Evolutionary conservation across 2,329 filamentous ascomycete species (phyloP).

Genomic region (Fusarium transvaalense): DNA sequence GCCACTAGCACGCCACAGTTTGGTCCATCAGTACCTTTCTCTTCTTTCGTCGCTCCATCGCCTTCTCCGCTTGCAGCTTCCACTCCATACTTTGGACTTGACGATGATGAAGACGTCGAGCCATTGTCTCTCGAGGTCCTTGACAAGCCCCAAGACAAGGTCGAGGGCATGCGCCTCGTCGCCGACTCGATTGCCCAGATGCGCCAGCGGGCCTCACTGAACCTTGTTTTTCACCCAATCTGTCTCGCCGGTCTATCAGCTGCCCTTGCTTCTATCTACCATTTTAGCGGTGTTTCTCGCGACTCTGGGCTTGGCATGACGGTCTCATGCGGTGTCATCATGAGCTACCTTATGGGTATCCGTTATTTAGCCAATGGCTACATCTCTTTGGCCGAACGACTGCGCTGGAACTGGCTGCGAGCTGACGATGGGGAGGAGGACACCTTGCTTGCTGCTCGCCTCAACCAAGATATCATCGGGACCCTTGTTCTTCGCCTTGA

Average conservation of each 20-base stretch:
- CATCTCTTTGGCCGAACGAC: conserved; percentile 69
- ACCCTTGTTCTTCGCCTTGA: conserved; percentile 77
- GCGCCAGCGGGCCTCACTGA: conserved; percentile 73
- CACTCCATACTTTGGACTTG: conserved; percentile 66
- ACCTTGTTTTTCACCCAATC: conserved; percentile 73
- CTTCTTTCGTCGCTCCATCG: conserved; percentile 59
- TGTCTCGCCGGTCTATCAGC: conserved; percentile 62
- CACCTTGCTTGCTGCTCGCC: conserved; percentile 74
- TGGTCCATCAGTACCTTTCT: conserved; percentile 59
- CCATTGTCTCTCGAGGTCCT: conserved; percentile 73
- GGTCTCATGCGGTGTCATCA: conserved; percentile 71
- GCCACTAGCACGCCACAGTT: conserved; percentile 74
- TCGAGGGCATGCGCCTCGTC: conserved; percentile 77
- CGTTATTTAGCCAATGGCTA: conserved; percentile 73
- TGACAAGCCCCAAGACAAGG: conserved; percentile 68
- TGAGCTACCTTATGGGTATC: conserved; percentile 72
- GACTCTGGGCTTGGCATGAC: conserved; percentile 69
- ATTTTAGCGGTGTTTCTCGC: conserved; percentile 59
- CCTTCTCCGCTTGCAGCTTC: conserved; percentile 70
- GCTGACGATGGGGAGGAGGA: conserved; percentile 61
- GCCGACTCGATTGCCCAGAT: conserved; percentile 88
- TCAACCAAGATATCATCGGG: conserved; percentile 77
- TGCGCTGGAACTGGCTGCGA: conserved; percentile 72
- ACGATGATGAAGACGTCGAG: conserved; percentile 63
- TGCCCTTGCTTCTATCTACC: conserved; percentile 60